These are phyloP conservation scores for Magnusiomyces tetraspermus DNA, from an alignment of 1,139 yeast genomes.

Conservation along the genomic window DNA sequence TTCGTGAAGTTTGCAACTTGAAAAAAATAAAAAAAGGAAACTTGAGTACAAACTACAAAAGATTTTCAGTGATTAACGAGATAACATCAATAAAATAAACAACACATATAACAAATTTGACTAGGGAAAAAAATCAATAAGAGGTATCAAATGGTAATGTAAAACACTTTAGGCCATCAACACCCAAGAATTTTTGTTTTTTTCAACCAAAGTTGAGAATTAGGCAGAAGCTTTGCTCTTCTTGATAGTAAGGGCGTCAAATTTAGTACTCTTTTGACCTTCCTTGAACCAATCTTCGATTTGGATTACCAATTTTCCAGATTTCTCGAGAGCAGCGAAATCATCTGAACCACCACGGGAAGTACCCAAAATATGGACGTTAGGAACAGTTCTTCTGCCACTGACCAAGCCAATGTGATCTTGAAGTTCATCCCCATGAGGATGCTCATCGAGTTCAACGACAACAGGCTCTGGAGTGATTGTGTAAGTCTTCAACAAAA, in stretches of 20 bases:
- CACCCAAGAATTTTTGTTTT: not conserved
- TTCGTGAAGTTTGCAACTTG: no score
- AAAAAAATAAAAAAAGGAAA: no score
- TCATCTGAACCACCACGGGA: constrained; percentile 93
- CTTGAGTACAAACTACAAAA: no score
- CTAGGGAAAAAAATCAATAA: no score
- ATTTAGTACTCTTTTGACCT: not conserved
- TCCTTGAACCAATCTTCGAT: not conserved
- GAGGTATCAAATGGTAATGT: no score
- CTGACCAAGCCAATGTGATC: constrained; percentile 64
- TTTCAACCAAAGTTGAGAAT: no score
- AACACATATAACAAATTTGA: no score
- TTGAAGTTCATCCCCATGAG: constrained; percentile 63
- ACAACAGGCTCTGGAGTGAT: constrained; percentile 63
- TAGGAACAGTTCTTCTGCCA: constrained; percentile 91
- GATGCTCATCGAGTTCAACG: constrained; percentile 77
- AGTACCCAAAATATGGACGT: constrained; percentile 72
- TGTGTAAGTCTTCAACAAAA: constrained; percentile 53
- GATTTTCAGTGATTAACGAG: no score
- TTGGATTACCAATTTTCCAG: not conserved
- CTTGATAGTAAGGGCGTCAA: not conserved
- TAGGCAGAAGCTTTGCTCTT: not conserved
- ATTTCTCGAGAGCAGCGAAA: constrained; percentile 39
- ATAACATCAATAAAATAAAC: no score
- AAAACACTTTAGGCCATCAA: not conserved